These are phyloP conservation scores for Candida nitratophila DNA, from an alignment of 805 yeast genomes.

Conservation along the genomic window DNA sequence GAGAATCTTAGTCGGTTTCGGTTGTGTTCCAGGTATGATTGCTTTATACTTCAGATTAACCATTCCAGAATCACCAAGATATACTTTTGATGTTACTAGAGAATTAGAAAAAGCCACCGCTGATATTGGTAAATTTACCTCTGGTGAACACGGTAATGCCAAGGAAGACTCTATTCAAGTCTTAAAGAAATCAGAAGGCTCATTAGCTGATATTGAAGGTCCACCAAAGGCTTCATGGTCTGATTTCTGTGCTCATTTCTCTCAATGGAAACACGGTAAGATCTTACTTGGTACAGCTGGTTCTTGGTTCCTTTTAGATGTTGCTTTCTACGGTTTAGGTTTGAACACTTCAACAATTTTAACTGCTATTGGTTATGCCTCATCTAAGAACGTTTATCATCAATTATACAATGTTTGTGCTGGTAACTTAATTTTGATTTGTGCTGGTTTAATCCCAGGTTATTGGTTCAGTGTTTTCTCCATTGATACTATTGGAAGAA, in stretches of 20 bases:
- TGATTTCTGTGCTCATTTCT: slow-evolving; percentile 69
- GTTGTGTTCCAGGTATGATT: slow-evolving; percentile 80
- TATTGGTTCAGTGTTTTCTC: slow-evolving; percentile 83
- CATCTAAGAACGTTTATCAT: slow-evolving; percentile 60
- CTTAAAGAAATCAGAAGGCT: slow-evolving; percentile 40
- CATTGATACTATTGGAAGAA: slow-evolving; percentile 77
- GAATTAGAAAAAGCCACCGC: slow-evolving; percentile 52
- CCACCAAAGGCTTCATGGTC: slow-evolving; percentile 78
- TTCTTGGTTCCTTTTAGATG: slow-evolving; percentile 86
- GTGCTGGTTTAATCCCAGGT: slow-evolving; percentile 95
- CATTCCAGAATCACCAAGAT: slow-evolving; percentile 93
- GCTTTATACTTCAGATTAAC: slow-evolving; percentile 90
- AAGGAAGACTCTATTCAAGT: slow-evolving; percentile 34
- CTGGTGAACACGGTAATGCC: slow-evolving; percentile 48
- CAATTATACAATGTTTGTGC: slow-evolving; percentile 73
- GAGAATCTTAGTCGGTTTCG: slow-evolving; percentile 87
- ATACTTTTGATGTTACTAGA: slow-evolving; percentile 67
- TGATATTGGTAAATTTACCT: slow-evolving; percentile 42
- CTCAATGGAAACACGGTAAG: slow-evolving; percentile 83
- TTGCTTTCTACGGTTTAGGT: slow-evolving; percentile 86
- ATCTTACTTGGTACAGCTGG: slow-evolving; percentile 84
- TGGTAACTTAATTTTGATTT: slow-evolving; percentile 85
- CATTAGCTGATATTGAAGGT: slow-evolving; percentile 27
- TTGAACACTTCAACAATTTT: slow-evolving; percentile 76
- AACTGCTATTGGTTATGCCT: slow-evolving; percentile 79